Evolutionary conservation across 805 yeast genomes (phyloP).

Genomic region (Cyberlindnera meyerae): DNA sequence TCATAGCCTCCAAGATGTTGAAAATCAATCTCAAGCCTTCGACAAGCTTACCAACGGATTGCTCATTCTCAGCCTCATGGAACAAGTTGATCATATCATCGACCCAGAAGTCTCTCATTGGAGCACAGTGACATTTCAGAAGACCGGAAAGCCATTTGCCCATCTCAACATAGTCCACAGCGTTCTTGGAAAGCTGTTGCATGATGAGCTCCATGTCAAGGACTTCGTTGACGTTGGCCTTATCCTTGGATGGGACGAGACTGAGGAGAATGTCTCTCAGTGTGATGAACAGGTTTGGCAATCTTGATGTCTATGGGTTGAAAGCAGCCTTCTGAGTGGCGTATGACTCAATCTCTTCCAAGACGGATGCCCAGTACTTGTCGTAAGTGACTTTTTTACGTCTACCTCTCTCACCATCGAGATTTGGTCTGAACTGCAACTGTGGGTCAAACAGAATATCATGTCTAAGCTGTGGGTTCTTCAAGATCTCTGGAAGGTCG

Average conservation of each 20-base stretch:
- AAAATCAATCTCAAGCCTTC: conserved; percentile 76
- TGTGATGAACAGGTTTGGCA: conserved; percentile 74
- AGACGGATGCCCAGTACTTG: conserved; percentile 78
- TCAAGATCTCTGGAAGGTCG: conserved; percentile 81
- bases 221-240: conserved; percentile 58
- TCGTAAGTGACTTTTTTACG: conserved; percentile 73
- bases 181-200: conserved; percentile 67
- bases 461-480: conserved; percentile 89
- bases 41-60: conserved; percentile 44
- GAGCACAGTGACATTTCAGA: conserved; percentile 89
- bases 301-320: conserved; percentile 21
- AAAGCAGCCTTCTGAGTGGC: conserved; percentile 22
- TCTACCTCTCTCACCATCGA: conserved; percentile 86
- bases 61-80: conserved; percentile 32
- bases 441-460: conserved; percentile 91
- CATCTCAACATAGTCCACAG: conserved; percentile 67
- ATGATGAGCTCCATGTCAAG: conserved; percentile 71
- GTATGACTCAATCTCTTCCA: conserved; percentile 54
- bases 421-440: conserved; percentile 83
- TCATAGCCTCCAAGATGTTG: conserved; percentile 88
- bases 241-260: conserved; percentile 74
- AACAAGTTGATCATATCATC: conserved; percentile 61
- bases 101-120: conserved; percentile 90
- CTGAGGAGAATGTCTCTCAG: conserved; percentile 69
- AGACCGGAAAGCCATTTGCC: conserved; percentile 71